These are phyloP conservation scores for Marsdenia floribunda DNA, from an alignment of 257 asterid genomes.

Conservation along the genomic window DNA sequence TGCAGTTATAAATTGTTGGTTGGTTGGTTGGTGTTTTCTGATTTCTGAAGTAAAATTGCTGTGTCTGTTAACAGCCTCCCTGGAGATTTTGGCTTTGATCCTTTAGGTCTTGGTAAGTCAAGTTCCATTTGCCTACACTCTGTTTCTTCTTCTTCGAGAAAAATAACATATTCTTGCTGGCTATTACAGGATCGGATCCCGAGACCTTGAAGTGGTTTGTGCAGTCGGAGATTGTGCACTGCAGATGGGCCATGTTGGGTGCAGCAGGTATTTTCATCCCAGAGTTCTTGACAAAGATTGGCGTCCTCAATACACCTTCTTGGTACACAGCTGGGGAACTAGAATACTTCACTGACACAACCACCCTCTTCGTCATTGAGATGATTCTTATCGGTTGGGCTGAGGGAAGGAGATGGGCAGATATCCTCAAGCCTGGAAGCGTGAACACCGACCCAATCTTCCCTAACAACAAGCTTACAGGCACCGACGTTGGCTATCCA, in stretches of 20 bases:
- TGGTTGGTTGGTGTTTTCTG: not conserved
- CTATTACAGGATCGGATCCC: conserved; percentile 73
- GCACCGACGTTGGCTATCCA: conserved; percentile 92
- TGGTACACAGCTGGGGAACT: conserved; percentile 98
- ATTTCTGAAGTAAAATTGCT: not conserved
- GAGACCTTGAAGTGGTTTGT: conserved; percentile 88
- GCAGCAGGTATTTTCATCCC: conserved; percentile 99
- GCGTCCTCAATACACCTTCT: conserved; percentile 92
- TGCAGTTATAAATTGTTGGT: not conserved
- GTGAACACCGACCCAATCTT: conserved; percentile 97
- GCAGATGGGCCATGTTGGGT: conserved; percentile 98
- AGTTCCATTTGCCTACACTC: not conserved
- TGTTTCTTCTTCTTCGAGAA: not conserved
- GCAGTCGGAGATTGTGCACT: conserved; percentile 89
- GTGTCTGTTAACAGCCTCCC: conserved; percentile 78
- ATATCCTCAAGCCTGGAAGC: conserved; percentile 82
- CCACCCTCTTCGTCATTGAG: conserved; percentile 79
- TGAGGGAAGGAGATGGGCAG: conserved; percentile 99
- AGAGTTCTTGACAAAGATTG: conserved; percentile 83
- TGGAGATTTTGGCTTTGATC: conserved; percentile 96
- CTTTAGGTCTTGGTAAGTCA: conserved; percentile 80
- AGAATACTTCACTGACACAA: conserved; percentile 90
- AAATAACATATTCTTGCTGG: not conserved
- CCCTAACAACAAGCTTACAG: conserved; percentile 98
- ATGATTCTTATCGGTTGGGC: conserved; percentile 96